Percentiles rank a stretch among this genome's conserved stretches.
Evolutionary conservation across 345 rosid genomes (phyloP).

Genomic region (Populus euphratica): DNA sequence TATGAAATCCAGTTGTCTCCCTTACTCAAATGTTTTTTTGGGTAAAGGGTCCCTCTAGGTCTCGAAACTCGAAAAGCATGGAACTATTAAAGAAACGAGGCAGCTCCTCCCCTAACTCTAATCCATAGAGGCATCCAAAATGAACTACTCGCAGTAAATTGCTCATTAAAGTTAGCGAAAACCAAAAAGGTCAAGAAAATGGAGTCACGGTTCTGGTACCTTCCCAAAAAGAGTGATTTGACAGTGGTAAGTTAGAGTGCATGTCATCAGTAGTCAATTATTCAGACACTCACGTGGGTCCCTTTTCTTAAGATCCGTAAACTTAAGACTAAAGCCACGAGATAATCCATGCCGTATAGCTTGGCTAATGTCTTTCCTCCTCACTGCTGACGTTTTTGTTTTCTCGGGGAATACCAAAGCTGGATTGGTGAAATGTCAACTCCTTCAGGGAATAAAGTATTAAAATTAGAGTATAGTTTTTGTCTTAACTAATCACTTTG

Average conservation of each 20-base stretch:
- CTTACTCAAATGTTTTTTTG: no score
- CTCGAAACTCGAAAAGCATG: no score
- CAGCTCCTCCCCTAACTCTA: no score
- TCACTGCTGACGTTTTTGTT: not conserved
- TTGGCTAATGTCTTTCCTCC: constrained; percentile 11
- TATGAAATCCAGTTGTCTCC: no score
- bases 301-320: not conserved
- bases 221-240: constrained; percentile 21
- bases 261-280: constrained; percentile 16
- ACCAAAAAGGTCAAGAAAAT: not conserved
- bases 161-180: constrained; percentile 8
- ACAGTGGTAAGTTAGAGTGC: no score
- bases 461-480: not conserved
- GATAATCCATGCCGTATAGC: not conserved
- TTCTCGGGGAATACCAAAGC: not conserved
- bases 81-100: no score
- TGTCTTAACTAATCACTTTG: constrained; percentile 15
- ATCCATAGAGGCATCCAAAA: not conserved
- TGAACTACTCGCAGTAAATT: not conserved
- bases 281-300: constrained; percentile 27
- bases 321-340: constrained; percentile 7
- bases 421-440: constrained; percentile 32
- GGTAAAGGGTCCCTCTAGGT: no score
- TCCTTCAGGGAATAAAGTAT: constrained; percentile 10
- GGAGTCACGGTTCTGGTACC: constrained; percentile 20